Conservation (phyloP, 257 asterid species). For the Petunia secreta region DNA sequence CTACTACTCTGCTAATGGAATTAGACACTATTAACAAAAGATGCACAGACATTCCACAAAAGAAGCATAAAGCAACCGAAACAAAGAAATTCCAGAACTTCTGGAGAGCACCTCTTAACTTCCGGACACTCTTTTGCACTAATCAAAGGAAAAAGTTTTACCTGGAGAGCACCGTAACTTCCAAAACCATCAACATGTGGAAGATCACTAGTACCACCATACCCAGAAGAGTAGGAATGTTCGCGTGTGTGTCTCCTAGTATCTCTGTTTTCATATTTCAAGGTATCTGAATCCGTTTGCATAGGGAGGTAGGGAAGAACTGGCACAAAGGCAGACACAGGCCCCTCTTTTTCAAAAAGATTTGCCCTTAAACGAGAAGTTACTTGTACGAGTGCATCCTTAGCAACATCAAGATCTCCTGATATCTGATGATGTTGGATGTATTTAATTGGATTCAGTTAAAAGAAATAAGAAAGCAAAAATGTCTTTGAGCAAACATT, state of each 20-base stretch:
- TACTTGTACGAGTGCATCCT: conserved; percentile 41
- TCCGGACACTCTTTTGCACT: not conserved
- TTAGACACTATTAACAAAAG: not conserved
- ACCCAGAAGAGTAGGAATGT: conserved; percentile 34
- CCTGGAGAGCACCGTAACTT: conserved; percentile 31
- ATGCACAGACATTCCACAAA: not conserved
- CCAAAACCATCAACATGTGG: conserved; percentile 36
- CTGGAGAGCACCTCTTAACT: not conserved
- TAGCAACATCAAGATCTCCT: conserved; percentile 33
- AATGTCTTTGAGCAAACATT: not conserved
- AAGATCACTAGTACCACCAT: conserved; percentile 33
- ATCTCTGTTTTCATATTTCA: conserved; percentile 30
- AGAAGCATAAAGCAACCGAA: conserved; percentile 10
- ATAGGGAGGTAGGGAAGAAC: conserved; percentile 38
- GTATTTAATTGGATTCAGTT: conserved; percentile 2
- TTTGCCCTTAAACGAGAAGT: conserved; percentile 40
- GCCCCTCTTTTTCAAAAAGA: conserved; percentile 39
- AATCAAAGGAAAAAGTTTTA: conserved; percentile 23
- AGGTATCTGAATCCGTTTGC: conserved; percentile 28
- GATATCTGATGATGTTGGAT: conserved; percentile 29
- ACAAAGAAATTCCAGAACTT: not conserved
- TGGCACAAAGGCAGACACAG: conserved; percentile 34
- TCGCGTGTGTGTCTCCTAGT: conserved; percentile 33
- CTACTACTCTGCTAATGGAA: conserved; percentile 33
- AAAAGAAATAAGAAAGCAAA: conserved; percentile 7